These are phyloP conservation scores for Phytophthora sp. DNA, from an alignment of 352 stramenopile species.

Conservation along the genomic window DNA sequence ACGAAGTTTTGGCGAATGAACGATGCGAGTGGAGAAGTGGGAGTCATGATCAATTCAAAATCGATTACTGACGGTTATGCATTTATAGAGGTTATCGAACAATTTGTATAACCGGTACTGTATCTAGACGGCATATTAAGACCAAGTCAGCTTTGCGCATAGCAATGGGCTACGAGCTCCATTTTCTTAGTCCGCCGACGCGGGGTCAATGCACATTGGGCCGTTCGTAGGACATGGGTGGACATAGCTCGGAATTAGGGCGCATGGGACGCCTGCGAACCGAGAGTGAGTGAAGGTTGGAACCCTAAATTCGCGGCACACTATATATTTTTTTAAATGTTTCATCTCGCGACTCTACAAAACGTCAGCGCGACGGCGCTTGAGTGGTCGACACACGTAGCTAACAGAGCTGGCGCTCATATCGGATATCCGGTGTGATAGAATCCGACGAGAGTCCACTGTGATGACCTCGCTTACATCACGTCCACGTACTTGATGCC, in stretches of 20 bases:
- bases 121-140: no score
- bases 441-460: background rate
- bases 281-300: conserved; percentile 12
- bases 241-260: background rate
- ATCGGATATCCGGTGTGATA: conserved; percentile 10
- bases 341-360: conserved; percentile 15
- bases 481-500: no score
- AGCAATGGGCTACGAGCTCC: no score
- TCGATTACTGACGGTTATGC: no score
- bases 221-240: conserved; percentile 21
- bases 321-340: background rate
- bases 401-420: conserved; percentile 9
- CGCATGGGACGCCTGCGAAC: background rate
- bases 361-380: conserved; percentile 23
- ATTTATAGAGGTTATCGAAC: no score
- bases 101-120: no score
- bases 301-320: conserved; percentile 11
- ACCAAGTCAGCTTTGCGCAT: no score
- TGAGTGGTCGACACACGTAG: conserved; percentile 1
- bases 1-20: conserved; percentile 33
- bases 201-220: no score
- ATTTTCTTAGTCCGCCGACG: no score
- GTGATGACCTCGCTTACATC: no score
- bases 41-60: no score
- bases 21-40: background rate